Evolutionary conservation across 169 alveolate species (phyloP), one percentile per base, ranked within the genome.

Genomic region (Plasmodium inui): DNA sequence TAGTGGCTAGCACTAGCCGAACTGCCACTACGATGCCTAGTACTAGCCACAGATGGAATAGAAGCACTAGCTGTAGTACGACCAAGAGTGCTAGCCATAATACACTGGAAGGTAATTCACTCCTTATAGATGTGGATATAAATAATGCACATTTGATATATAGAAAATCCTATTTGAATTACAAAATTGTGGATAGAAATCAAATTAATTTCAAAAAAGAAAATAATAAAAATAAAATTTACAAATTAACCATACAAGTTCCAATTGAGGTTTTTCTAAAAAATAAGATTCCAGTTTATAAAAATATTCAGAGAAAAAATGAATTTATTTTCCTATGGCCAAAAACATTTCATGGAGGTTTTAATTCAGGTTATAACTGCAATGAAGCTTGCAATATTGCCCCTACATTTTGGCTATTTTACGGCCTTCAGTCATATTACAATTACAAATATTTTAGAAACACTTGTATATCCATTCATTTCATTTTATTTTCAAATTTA

Each of bases 331-430:
- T 98, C 78, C 98, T 96, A 73, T 98, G 98, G 97, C 97, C 98
- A 37, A 95, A 98, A 46, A 98, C 98, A 7, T 98, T 97, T 92
- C 99, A 98, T 95, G 96, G 98, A 30, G 99, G 99, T 0, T 97
- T 98, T 57, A 98, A 98, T 82, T 97, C 97, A 67, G 99, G 99
- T 81, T 97, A 96, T 90, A 98, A 98, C 92, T 96, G 99, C 89
- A 99, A 98, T 82, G 99, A 98, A 95, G 99, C 99, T 19, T 99
- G 99, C 55, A 98, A 98, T 94, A 97, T 98, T 71, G 99, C 98
- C 7, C 97, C 98, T 8, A 97, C 96, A 3, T 95, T 94, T 39
- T 98, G 99, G 99, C 81, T 98, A 74, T 96, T 95, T 73, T 94
- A 96, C 95, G 98, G 98, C 32, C 84, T 94, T 79, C 88, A 89